Conservation (phyloP, 345 rosid species). For the Boechera retrofracta region DNA sequence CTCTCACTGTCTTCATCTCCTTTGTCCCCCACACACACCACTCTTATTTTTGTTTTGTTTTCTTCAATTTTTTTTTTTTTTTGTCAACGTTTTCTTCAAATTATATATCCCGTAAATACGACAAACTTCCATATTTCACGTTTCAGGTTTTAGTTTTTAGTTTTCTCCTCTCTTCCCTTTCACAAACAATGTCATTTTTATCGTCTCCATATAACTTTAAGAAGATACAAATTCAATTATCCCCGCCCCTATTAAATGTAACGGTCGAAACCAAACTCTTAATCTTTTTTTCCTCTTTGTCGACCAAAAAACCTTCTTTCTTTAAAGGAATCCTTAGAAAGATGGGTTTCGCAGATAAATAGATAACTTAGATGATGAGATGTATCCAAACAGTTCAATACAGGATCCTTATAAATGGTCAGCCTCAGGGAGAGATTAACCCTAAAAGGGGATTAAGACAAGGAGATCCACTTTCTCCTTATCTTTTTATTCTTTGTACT, state of each 20-base stretch:
- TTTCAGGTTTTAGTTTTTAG: conserved; percentile 27
- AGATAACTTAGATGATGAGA: no score
- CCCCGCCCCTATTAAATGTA: not conserved
- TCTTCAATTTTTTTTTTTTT: no score
- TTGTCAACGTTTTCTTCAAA: not conserved
- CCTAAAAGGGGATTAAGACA: no score
- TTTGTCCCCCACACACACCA: conserved; percentile 40
- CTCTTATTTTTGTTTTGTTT: conserved; percentile 26
- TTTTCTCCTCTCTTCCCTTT: conserved; percentile 15
- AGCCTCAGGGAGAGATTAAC: no score
- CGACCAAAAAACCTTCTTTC: conserved; percentile 5
- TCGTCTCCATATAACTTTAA: conserved; percentile 7
- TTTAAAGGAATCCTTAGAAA: no score
- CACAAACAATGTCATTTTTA: conserved; percentile 20
- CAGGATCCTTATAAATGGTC: no score
- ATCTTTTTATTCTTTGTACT: no score
- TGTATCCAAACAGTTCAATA: no score
- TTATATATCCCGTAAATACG: conserved; percentile 21
- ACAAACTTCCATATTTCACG: conserved; percentile 23
- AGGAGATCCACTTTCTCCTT: no score
- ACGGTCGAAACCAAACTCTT: conserved; percentile 40
- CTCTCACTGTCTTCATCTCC: conserved; percentile 33
- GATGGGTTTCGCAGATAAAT: no score
- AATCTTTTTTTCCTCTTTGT: conserved; percentile 25
- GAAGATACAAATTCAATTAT: conserved; percentile 15